phyloP scores from a whole-genome alignment of 441 rosid genomes.

The Gossypium gossypioides region DNA sequence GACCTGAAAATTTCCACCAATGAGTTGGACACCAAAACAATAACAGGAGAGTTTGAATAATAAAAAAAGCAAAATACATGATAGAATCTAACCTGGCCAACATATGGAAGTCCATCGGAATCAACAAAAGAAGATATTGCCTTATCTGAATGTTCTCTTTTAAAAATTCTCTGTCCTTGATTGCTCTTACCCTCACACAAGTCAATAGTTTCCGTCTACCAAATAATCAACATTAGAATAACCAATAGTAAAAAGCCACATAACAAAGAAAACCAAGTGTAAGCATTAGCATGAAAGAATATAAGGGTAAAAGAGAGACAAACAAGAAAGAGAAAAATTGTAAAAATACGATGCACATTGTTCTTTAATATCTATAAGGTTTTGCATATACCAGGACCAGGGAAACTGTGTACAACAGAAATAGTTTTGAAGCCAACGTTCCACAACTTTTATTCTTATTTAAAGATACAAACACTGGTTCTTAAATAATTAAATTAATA shows the following conservation, averaged over 20 bases:
- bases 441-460: background rate
- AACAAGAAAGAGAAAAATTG: background rate
- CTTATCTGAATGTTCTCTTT: slow-evolving; percentile 43
- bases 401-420: background rate
- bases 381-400: background rate
- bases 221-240: slow-evolving; percentile 1
- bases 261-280: background rate
- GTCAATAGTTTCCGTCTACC: slow-evolving; percentile 84
- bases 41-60: background rate
- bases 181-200: slow-evolving; percentile 49
- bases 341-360: background rate
- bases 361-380: background rate
- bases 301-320: background rate
- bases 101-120: slow-evolving; percentile 86
- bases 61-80: background rate
- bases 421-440: background rate
- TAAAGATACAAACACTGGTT: background rate
- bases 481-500: background rate
- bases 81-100: slow-evolving; percentile 65
- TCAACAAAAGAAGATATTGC: slow-evolving; percentile 49
- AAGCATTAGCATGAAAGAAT: background rate
- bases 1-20: slow-evolving; percentile 37
- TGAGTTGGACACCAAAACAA: slow-evolving; percentile 5
- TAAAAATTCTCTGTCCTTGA: slow-evolving; percentile 38
- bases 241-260: background rate